Base-by-base conservation (phyloP, 2,329 filamentous ascomycete species). In the Venturia carpophila region DNA sequence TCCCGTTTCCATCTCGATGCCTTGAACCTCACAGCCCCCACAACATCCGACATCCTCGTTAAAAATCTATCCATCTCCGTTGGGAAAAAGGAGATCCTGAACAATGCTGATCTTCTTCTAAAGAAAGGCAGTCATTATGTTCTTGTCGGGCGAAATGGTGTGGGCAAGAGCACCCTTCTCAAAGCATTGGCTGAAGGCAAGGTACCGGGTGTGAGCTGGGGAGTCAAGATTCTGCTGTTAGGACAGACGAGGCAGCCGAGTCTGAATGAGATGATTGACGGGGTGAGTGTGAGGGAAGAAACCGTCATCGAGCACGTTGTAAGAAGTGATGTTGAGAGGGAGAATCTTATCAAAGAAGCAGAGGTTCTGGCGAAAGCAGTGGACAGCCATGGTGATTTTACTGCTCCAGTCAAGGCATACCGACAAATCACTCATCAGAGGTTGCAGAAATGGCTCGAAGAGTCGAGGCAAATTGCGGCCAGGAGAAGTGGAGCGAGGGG, bases 161-260 rank as follows among this genome's bases (percentile, higher is more conserved):
- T 87, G 1, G 91, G 91, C 6, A 95, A 95, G 72, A 93, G 86
- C 88, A 75, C 89, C 0, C 76, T 93, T 7, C 78, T 94, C 19
- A 84, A 84, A 71, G 90, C 91, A 1, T 86, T 95, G 69, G 87
- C 86, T 5, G 86, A 91, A 67, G 90, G 90, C 70, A 80, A 92
- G 42, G 88, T 95, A 19, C 90, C 91, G 0, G 90, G 89, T 0
- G 75, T 76, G 10, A 73, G 74, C 6, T 74, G 71, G 72, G 75
- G 72, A 63, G 72, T 73, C 10, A 68, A 69, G 2, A 73, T 77
- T 24, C 64, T 77, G 9, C 68, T 76, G 4, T 67, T 77, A 0
- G 75, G 75, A 1, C 75, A 77, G 67, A 75, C 72, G 56, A 21
- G 66, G 49, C 37, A 27, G 17, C 69, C 71, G 1, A 62, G 34